A percentile compares a stretch with the other conserved stretches of the same genome.
Evolutionary conservation across 495 filamentous ascomycete genomes (phyloP).

Genomic region (Hamigera avellanea): DNA sequence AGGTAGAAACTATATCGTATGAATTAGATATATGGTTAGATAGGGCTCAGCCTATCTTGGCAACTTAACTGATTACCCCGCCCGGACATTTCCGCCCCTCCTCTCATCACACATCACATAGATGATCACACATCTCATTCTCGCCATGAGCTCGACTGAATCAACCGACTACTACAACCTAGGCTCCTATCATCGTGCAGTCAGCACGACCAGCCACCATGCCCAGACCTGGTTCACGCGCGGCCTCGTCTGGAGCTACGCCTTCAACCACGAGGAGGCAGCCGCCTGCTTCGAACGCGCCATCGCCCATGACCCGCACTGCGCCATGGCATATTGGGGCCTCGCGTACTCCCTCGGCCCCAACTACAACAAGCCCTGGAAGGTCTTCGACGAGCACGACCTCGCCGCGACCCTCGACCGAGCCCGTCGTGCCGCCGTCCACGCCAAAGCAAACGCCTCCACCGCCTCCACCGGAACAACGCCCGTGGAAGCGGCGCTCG

Average conservation of each 20-base stretch:
- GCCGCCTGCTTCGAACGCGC: slow-evolving; percentile 47
- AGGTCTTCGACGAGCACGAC: slow-evolving; percentile 50
- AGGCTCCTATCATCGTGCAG: slow-evolving; percentile 35
- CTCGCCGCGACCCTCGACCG: slow-evolving; percentile 29
- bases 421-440: slow-evolving; percentile 28
- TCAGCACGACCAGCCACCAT: slow-evolving; percentile 30
- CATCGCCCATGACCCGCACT: slow-evolving; percentile 37
- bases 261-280: slow-evolving; percentile 56
- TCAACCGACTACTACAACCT: slow-evolving; percentile 40
- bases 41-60: no score
- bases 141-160: no score
- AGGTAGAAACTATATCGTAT: no score
- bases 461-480: slow-evolving; percentile 5
- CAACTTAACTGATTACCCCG: no score
- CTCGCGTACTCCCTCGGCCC: slow-evolving; percentile 53
- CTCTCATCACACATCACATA: no score
- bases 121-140: no score
- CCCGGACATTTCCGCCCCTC: no score
- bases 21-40: no score
- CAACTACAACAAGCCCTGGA: slow-evolving; percentile 69
- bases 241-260: slow-evolving; percentile 52
- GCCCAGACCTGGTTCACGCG: slow-evolving; percentile 51
- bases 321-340: slow-evolving; percentile 58
- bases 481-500: slow-evolving; percentile 42
- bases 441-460: slow-evolving; percentile 26